phyloP scores from a whole-genome alignment of 257 asterid genomes.

The Gentiana straminea region DNA sequence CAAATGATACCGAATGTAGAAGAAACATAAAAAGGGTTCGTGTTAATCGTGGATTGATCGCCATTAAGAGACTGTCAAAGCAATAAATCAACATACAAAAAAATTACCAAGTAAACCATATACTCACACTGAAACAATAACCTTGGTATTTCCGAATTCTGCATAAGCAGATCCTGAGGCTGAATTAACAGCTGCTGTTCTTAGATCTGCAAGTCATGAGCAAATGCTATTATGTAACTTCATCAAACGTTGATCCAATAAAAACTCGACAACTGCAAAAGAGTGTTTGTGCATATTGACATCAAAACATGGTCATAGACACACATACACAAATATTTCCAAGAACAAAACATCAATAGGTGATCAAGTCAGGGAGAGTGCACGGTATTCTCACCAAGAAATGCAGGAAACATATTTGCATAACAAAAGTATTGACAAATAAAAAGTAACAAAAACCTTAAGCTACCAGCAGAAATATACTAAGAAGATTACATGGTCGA shows the following conservation, averaged over 20 bases:
- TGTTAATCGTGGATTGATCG: neutral
- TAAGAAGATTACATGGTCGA: no score
- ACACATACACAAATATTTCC: no score
- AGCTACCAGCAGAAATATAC: no score
- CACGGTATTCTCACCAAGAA: no score
- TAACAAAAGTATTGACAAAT: no score
- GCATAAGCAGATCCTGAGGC: slow-evolving; percentile 99
- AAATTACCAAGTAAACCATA: slow-evolving; percentile 1
- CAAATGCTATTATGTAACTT: slow-evolving; percentile 3
- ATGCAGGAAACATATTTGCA: no score
- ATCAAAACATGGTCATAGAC: no score
- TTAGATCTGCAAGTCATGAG: slow-evolving; percentile 46
- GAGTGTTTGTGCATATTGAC: no score
- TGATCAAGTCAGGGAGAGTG: no score
- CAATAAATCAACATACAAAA: neutral
- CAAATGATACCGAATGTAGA: slow-evolving; percentile 8
- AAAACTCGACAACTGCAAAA: neutral
- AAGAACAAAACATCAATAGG: no score
- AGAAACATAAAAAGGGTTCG: slow-evolving; percentile 7
- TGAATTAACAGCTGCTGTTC: slow-evolving; percentile 85
- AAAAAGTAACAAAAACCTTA: no score
- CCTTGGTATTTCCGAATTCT: slow-evolving; percentile 90
- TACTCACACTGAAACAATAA: slow-evolving; percentile 95
- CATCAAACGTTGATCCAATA: neutral
- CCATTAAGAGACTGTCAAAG: neutral